Evolutionary conservation across 2,329 filamentous ascomycete species (phyloP).

Genomic region (Pseudogymnoascus sp.): DNA sequence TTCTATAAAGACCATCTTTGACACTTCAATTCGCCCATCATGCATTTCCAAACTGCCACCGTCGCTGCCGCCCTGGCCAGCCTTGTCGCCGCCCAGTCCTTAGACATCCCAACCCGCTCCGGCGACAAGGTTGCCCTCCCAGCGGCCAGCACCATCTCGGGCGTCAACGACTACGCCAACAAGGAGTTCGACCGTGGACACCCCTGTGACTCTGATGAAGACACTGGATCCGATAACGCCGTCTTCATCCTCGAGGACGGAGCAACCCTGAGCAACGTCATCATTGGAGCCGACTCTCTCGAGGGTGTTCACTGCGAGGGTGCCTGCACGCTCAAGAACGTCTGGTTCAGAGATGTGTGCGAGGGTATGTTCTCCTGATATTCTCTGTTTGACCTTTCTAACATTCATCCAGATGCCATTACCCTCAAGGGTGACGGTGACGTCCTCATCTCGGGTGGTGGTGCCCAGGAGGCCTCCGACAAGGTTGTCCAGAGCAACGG

Average conservation of each 20-base stretch:
- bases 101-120: conserved; percentile 18
- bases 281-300: conserved; percentile 43
- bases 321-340: conserved; percentile 38
- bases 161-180: conserved; percentile 17
- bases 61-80: conserved; percentile 17
- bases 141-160: conserved; percentile 13
- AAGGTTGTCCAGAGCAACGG: conserved; percentile 33
- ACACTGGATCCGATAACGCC: conserved; percentile 28
- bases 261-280: conserved; percentile 43
- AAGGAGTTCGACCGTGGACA: conserved; percentile 21
- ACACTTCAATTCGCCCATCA: conserved; percentile 12
- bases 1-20: background rate
- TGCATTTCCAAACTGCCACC: conserved; percentile 18
- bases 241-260: conserved; percentile 46
- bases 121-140: conserved; percentile 15
- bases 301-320: conserved; percentile 45
- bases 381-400: conserved; percentile 24
- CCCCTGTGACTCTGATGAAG: conserved; percentile 17
- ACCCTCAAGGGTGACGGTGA: conserved; percentile 27
- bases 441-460: conserved; percentile 31
- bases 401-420: conserved; percentile 31
- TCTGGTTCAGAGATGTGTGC: conserved; percentile 30
- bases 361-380: conserved; percentile 18
- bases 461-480: conserved; percentile 28
- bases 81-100: conserved; percentile 16